Evolutionary conservation across 768 basidiomycete genomes (phyloP), one percentile per base, ranked within the genome.

Genomic region (Mycena filopes): DNA sequence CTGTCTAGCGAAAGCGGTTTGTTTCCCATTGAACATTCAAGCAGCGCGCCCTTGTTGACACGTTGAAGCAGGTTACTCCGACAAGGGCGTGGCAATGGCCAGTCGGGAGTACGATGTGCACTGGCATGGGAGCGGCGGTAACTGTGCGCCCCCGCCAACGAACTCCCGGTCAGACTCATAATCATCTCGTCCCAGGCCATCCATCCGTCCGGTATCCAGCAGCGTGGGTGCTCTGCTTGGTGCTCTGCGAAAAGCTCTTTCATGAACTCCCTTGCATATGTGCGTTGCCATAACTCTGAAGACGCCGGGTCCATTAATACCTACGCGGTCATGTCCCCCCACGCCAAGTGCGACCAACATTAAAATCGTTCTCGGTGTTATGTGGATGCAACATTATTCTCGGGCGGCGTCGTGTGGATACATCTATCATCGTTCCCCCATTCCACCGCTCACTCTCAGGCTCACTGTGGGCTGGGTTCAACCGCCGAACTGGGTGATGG

Each of bases 41-140:
- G 23, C 21, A 25, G 21, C n/a, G 25, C 21, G 45, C 45, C 15
- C 15, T 20, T 9, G 1, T 48, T 28, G 46, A 48, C 46, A 48
- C 28, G 9, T 18, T 46, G 18, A 49, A 40, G 36, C 46, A 51
- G 31, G 6, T 11, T 46, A 45, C 46, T 55, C 60, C 60, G 60
- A 55, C 50, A 20, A 62, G 28, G 51, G 45, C 60, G 60, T 62
- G 53, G 53, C 38, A 54, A 43, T 31, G 42, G 42, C 59, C 59
- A 60, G 28, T 60, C 23, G 38, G 29, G 29, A 16, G 9, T 13
- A 31, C 2, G 15, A 21, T 20, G n/a, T 1, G 50, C 47, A 26
- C 20, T 58, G 59, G 40, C 43, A 47, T 60, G 48, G n/a, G 48
- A 43, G 38, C 29, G 31, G 60, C 60, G 49, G 60, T 33, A 29